A percentile compares a stretch with the other conserved stretches of the same genome.
phyloP scores from a whole-genome alignment of 179 eudicot species.

The Patellifolia procumbens region DNA sequence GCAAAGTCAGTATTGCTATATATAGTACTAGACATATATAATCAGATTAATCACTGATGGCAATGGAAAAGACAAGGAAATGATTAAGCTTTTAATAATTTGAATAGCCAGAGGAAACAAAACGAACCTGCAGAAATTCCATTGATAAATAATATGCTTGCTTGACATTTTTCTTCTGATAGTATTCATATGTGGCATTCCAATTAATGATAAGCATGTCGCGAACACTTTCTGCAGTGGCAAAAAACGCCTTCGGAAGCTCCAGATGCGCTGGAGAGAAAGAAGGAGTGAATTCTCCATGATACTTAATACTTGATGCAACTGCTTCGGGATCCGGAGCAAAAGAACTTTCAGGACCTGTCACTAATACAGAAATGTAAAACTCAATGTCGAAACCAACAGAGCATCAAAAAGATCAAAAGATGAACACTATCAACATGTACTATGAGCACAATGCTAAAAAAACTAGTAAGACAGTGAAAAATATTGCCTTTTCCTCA shows the following conservation, averaged over 20 bases:
- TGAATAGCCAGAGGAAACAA: constrained; percentile 4
- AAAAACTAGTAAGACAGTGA: background rate
- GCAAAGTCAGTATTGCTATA: background rate
- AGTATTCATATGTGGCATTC: constrained; percentile 77
- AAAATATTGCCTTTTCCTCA: too few relatives aligned
- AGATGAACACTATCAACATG: background rate
- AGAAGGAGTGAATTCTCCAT: constrained; percentile 79
- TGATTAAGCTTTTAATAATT: background rate
- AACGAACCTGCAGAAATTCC: constrained; percentile 89
- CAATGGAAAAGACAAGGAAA: background rate
- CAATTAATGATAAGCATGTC: constrained; percentile 80
- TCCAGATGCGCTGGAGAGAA: constrained; percentile 72
- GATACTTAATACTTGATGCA: constrained; percentile 76
- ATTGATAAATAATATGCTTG: constrained; percentile 93
- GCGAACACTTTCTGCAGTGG: constrained; percentile 87
- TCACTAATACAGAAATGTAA: constrained; percentile 28
- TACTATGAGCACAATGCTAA: constrained; percentile 1
- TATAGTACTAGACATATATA: background rate
- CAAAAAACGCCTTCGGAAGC: constrained; percentile 80
- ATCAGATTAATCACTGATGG: background rate
- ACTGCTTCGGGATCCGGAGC: constrained; percentile 60
- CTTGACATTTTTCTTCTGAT: constrained; percentile 78
- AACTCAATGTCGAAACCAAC: background rate
- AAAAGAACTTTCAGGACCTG: constrained; percentile 32
- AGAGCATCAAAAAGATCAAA: background rate